Base-by-base conservation (phyloP, 31 red algal species). In the Odonthalia washingtoniensis region DNA sequence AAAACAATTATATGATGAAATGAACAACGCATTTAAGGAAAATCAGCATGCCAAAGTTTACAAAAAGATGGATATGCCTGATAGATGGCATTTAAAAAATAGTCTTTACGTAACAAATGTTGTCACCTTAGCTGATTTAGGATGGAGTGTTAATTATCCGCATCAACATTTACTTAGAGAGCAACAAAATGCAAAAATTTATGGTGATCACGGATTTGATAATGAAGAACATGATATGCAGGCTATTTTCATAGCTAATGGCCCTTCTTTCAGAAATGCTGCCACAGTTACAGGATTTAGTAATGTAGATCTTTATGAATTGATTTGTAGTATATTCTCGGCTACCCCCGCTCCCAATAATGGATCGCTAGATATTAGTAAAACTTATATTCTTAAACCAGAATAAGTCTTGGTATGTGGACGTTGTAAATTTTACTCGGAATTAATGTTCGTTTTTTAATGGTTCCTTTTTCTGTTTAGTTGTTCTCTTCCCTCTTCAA, bases 181-280 rank as follows among this genome's bases (percentile, higher is more conserved):
- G 30, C 64, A 34, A 31, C 80, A 27, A 16, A 70, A 4, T 0
- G 1, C 67, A 32, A 33, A 16, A 12, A 1, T 24, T 32, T 66
- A 60, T 12, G 94, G 94, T 28, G 45, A 77, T 18, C 95, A 97
- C 78, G 95, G 95, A 36, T 97, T 64, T 66, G 95, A 93, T 77
- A 90, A 94, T 60, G 80, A 42, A 33, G 75, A 90, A 38, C 4
- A 84, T 24, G 84, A 94, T 17, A 97, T 97, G 95, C 90, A 85
- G 57, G 95, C 87, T 5, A 88, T 93, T 24, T 94, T 97, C 42
- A 17, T 97, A 1, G 95, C 91, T 21, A 64, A 68, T 4, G 94
- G 94, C 3, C 90, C 94, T 9, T 78, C 90, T 12, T 89, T 96
- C 64, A 72, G 72, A 65, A 75, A 40, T 28, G 84, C 81, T 37